A percentile compares a stretch with the other conserved stretches of the same genome.
phyloP scores from a whole-genome alignment of 768 basidiomycete species.

The Tylopilus sp. region DNA sequence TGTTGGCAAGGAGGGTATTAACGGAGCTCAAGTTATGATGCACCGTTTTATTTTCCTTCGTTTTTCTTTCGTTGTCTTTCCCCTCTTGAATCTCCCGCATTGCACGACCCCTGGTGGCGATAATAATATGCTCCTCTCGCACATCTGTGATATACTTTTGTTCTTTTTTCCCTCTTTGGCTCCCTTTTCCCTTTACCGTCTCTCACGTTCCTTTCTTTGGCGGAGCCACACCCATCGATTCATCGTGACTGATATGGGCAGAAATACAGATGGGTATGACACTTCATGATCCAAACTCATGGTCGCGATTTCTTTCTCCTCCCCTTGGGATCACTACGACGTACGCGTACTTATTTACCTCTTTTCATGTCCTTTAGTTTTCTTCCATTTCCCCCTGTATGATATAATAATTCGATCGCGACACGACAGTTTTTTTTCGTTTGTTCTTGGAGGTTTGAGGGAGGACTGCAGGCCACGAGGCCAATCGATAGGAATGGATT shows the following conservation, averaged over 20 bases:
- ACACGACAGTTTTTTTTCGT: background rate
- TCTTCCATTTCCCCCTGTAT: background rate
- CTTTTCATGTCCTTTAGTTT: background rate
- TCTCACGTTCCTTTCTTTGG: background rate
- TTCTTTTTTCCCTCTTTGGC: constrained; percentile 2
- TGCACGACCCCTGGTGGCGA: constrained; percentile 13
- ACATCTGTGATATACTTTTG: constrained; percentile 21
- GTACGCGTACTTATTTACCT: background rate
- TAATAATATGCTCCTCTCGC: constrained; percentile 25
- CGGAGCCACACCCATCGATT: background rate
- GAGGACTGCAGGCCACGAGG: background rate
- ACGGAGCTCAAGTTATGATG: constrained; percentile 82
- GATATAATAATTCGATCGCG: background rate
- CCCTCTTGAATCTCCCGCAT: background rate
- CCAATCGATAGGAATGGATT: background rate
- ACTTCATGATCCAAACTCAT: background rate
- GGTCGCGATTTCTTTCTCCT: background rate
- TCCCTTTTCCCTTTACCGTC: background rate
- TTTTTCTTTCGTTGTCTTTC: background rate
- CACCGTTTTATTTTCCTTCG: background rate
- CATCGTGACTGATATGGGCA: background rate
- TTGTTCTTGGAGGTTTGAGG: background rate
- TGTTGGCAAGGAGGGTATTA: constrained; percentile 84
- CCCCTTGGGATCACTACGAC: background rate
- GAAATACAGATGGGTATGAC: background rate